Percentiles rank a stretch among this genome's conserved stretches.
These are phyloP conservation scores for Fusarium anguioides DNA, from an alignment of 2,329 filamentous ascomycete species.

Conservation along the genomic window DNA sequence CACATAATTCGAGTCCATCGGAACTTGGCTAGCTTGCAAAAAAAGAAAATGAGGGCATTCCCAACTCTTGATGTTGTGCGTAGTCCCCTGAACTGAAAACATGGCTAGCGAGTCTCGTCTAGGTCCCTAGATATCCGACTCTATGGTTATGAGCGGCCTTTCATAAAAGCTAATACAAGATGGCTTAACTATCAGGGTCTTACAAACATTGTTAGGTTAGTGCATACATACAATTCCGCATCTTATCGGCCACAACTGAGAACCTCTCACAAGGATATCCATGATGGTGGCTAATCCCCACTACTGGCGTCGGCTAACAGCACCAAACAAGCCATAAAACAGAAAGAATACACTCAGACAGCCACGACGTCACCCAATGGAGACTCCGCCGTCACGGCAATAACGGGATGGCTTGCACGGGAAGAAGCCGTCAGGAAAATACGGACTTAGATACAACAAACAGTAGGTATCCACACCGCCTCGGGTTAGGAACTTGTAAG, in stretches of 20 bases:
- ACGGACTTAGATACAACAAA: not conserved
- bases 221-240: not conserved
- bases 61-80: not conserved
- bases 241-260: not conserved
- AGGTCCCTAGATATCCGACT: not conserved
- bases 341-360: constrained; percentile 15
- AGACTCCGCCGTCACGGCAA: constrained; percentile 26
- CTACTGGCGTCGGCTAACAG: not conserved
- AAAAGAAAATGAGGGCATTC: constrained; percentile 36
- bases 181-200: not conserved
- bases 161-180: not conserved
- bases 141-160: not conserved
- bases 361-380: constrained; percentile 30
- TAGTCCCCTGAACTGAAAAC: not conserved
- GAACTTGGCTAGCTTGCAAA: no score
- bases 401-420: constrained; percentile 35
- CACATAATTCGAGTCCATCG: not conserved
- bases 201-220: not conserved
- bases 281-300: not conserved
- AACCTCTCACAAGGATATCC: not conserved
- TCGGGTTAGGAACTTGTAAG: not conserved
- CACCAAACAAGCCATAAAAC: not conserved
- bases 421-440: constrained; percentile 16
- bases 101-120: not conserved
- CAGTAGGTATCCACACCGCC: constrained; percentile 32